Base-by-base conservation (phyloP, 768 basidiomycete genomes). In the Pisolithus albus region DNA sequence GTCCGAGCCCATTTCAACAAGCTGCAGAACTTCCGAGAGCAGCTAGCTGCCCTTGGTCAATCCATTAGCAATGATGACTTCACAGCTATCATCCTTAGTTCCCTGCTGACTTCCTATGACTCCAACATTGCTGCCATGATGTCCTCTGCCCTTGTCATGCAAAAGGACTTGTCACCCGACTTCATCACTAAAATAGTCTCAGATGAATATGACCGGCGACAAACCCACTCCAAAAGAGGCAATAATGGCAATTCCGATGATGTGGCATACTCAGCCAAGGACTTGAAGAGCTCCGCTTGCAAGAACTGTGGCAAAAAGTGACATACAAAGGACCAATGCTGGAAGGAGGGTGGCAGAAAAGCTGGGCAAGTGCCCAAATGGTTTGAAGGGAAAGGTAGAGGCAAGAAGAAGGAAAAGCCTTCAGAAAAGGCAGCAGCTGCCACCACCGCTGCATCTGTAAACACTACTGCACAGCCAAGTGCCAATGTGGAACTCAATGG, bases 51-150 rank as follows among this genome's bases (percentile, higher is more conserved):
- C 5, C 66, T 70, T 62, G 71, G 68, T n/a, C 54, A 62, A 4
- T 70, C 45, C 67, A 34, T 47, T 7, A 34, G 8, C 3, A 34
- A 47, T 19, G 46, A 47, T 21, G 19, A 47, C 30, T 19, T 67
- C 55, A 58, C 60, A 28, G 58, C 59, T 1, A 70, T 71, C 37
- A 60, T 72, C 30, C 59, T 72, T 23, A 53, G 57, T 18, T 72
- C 71, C 5, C 62, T 74, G 23, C 71, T 70, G 6, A 23, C 45
- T 1, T 67, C 61, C n/a, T 72, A 67, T 52, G 63, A 68, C 46
- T 46, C 65, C 24, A 63, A 56, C 39, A 58, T 70, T 49, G 61
- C 68, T n/a, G 50, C 66, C 15, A 49, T 72, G 38, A 62, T 52
- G 18, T 61, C 63, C 3, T 47, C 44, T 6, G 28, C 24, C 7